phyloP scores from a whole-genome alignment of 208 protist species.

The Trypanosoma caninum region DNA sequence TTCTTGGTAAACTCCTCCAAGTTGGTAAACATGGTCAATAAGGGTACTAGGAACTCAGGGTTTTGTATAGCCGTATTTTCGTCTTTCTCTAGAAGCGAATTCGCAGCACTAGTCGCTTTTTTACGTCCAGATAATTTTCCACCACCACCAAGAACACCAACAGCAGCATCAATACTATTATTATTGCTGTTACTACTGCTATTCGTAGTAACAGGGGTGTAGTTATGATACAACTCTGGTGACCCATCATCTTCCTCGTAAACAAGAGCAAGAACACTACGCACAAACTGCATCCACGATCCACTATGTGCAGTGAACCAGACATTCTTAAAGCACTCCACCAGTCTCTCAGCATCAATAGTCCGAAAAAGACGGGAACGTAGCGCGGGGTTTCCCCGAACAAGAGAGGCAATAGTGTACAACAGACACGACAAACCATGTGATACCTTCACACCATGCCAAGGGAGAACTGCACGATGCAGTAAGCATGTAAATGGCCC shows the following conservation, averaged over 20 bases:
- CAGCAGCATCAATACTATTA: not conserved
- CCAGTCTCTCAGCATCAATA: constrained; percentile 27
- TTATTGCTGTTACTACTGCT: too few species aligned
- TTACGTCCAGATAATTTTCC: not conserved
- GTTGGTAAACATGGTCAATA: constrained; percentile 29
- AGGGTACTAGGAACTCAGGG: constrained; percentile 33
- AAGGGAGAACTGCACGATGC: constrained; percentile 43
- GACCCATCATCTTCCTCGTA: constrained; percentile 23
- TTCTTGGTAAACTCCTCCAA: constrained; percentile 17
- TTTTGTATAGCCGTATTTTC: constrained; percentile 43
- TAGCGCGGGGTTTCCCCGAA: constrained; percentile 27
- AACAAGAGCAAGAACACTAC: constrained; percentile 28
- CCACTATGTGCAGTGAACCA: constrained; percentile 34
- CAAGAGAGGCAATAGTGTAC: constrained; percentile 27
- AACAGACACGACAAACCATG: constrained; percentile 27
- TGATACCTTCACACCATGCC: constrained; percentile 27
- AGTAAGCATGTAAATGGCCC: constrained; percentile 48
- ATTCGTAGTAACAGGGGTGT: too few species aligned
- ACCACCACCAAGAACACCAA: not conserved
- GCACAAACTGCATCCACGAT: constrained; percentile 26
- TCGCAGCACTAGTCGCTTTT: not conserved
- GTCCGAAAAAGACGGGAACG: constrained; percentile 24
- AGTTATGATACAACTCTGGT: too few species aligned
- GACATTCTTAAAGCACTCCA: constrained; percentile 24
- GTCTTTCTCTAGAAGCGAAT: not conserved